Base-by-base conservation (phyloP, 306 rosid genomes). In the Inga leiocalycina region DNA sequence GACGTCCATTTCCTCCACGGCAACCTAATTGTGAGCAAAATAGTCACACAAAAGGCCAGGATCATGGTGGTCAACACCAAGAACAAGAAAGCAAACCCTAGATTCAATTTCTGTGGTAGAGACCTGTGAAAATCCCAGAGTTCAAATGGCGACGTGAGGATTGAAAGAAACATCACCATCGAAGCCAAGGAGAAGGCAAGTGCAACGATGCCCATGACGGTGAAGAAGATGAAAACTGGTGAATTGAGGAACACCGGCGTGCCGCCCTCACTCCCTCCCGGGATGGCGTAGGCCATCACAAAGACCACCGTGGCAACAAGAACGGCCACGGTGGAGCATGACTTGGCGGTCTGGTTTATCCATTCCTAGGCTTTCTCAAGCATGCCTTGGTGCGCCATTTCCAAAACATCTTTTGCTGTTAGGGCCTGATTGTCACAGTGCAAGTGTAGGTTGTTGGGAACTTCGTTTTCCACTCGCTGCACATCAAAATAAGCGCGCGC, bases 161-260 rank as follows among this genome's bases (percentile, higher is more conserved):
- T 85, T 0, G 88, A 87, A 35, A 89, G 92, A 84, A 89, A 89
- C 85, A 85, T 80, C 14, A 81, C 86, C 17, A 89, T 84, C 0
- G 88, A 89, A 34, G 81, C 78, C 12, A 89, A 48, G 5, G 92
- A 82, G 75, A 85, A 64, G 3, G 84, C 72, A 0, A 87, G 77
- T 15, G 88, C 83, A 43, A 82, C 62, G 4, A 83, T 49, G 65
- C 87, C 84, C 84, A 81, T 87, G 20, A 75, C 14, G 9, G 87
- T 69, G 79, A 89, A 89, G 20, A 87, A 24, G 35, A 49, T 19
- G 79, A 87, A 89, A 62, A 80, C 54, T 17, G 83, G 84, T 9
- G 74, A 20, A 12, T 45, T 15, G 8, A 78, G 7, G 27, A 66
- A 48, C 13, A 71, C 7, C 0, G 88, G 80, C 0, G 16, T 5